These are phyloP conservation scores for Haplographium delicatum DNA, from an alignment of 495 filamentous ascomycete species.

Conservation along the genomic window DNA sequence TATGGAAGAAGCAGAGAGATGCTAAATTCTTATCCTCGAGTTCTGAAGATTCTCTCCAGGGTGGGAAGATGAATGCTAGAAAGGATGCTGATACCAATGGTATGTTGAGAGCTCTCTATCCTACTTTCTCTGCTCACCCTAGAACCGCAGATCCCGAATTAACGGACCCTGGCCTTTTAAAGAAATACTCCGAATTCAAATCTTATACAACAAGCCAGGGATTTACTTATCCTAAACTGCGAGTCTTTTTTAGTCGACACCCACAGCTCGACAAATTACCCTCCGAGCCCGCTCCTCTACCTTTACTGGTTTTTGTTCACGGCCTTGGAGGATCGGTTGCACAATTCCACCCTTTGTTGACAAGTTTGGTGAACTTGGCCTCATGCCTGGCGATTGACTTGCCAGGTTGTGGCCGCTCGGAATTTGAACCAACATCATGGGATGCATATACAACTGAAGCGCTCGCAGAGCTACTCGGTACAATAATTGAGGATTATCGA, in stretches of 20 bases:
- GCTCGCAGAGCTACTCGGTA: conserved; percentile 66
- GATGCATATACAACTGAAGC: conserved; percentile 73
- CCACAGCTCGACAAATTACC: conserved; percentile 75
- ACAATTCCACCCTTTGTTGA: conserved; percentile 80
- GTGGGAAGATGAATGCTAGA: neutral
- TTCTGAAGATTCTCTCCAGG: neutral
- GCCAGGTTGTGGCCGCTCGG: conserved; percentile 79
- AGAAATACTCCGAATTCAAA: conserved; percentile 66
- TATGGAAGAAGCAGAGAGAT: conserved; percentile 7
- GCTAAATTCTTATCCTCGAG: conserved; percentile 6
- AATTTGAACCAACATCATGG: conserved; percentile 66
- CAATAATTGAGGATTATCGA: conserved; percentile 66
- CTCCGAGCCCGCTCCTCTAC: conserved; percentile 68
- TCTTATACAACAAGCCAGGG: conserved; percentile 65
- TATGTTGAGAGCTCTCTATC: neutral
- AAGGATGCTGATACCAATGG: conserved; percentile 9
- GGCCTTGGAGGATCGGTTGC: conserved; percentile 85
- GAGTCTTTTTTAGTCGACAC: conserved; percentile 79
- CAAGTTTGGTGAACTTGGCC: conserved; percentile 74
- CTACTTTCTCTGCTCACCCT: neutral
- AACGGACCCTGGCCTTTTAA: conserved; percentile 71
- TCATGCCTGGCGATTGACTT: conserved; percentile 89
- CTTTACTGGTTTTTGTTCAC: conserved; percentile 85
- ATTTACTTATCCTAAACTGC: conserved; percentile 69
- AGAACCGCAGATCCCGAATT: conserved; percentile 26